Base-by-base conservation (phyloP, 2,329 filamentous ascomycete species). In the Thyridium curvatum region DNA sequence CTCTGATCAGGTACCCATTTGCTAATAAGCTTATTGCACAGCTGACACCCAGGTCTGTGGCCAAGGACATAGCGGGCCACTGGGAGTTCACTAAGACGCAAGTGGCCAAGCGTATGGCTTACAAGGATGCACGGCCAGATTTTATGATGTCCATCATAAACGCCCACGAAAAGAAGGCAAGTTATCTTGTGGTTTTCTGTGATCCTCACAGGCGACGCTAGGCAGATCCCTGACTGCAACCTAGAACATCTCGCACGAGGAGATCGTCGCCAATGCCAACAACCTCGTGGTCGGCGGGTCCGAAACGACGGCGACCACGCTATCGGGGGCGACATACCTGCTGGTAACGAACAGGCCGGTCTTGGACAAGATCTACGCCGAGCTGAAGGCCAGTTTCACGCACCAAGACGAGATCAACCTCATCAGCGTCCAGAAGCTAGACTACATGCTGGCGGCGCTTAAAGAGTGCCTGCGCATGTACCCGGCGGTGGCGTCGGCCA, bases 261-360 rank as follows among this genome's bases (percentile, higher is more conserved):
- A 33, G 18, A 30, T 38, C 18, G 15, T 14, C 2, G 39, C 18
- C 35, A 42, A 41, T 14, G 29, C 36, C 2, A 30, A 43, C n/a
- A 46, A 58, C 9, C 47, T 65, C 4, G 55, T 74, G 18, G 52
- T 68, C 12, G 70, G 68, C 7, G 70, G 71, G 4, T 68, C 65
- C 4, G 71, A 75, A 46, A 76, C 71, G 5, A 72, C 69, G 1
- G 66, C 71, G 0, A 71, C 68, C 0, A 52, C 67, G 3, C 55
- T 74, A n/a, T 52, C 59, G 44, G 50, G 67, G 46, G 47, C 56
- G 43, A 46, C 55, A 0, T 73, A 60, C 42, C 50, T 66, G 4
- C 52, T 74, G 9, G 48, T 68, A 3, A 57, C 52, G 4, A 54
- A 68, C 39, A 61, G 58, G 0, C 45, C 55, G 2, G 52, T 55